phyloP scores from a whole-genome alignment of 2,329 filamentous ascomycete species.

The Alternaria ventricosa region DNA sequence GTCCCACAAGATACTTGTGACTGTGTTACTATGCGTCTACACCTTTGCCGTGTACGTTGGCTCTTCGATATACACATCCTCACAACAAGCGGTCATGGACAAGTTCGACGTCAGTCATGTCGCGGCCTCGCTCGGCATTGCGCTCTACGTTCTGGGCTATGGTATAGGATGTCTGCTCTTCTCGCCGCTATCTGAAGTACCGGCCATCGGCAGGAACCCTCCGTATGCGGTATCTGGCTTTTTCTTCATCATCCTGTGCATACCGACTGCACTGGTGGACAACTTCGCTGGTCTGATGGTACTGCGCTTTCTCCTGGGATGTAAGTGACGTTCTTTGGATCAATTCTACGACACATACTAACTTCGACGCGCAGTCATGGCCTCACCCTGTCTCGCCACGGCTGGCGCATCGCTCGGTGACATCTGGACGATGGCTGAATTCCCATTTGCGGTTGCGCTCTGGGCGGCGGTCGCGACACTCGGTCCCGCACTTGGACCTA shows the following conservation, averaged over 20 bases:
- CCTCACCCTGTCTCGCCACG: constrained; percentile 43
- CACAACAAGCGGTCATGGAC: constrained; percentile 54
- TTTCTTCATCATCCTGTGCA: constrained; percentile 70
- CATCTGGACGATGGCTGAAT: constrained; percentile 48
- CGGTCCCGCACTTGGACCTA: constrained; percentile 68
- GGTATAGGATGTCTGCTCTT: constrained; percentile 69
- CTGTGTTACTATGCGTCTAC: constrained; percentile 54
- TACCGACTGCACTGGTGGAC: constrained; percentile 67
- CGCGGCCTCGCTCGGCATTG: constrained; percentile 63
- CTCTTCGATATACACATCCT: constrained; percentile 58
- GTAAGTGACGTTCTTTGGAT: neutral
- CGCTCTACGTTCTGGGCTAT: constrained; percentile 66
- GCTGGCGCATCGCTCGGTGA: constrained; percentile 44
- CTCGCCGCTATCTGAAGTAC: constrained; percentile 70
- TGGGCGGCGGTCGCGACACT: constrained; percentile 51
- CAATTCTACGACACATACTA: neutral
- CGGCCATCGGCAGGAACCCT: constrained; percentile 68
- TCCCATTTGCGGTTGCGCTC: constrained; percentile 51
- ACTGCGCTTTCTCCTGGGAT: constrained; percentile 46
- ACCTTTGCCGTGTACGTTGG: constrained; percentile 65
- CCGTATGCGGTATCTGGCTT: constrained; percentile 72
- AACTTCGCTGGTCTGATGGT: constrained; percentile 70
- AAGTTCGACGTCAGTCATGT: constrained; percentile 60
- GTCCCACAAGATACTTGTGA: constrained; percentile 41
- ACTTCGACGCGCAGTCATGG: constrained; percentile 28